phyloP scores from a whole-genome alignment of 208 protist species.

The Novymonas esmeraldas region DNA sequence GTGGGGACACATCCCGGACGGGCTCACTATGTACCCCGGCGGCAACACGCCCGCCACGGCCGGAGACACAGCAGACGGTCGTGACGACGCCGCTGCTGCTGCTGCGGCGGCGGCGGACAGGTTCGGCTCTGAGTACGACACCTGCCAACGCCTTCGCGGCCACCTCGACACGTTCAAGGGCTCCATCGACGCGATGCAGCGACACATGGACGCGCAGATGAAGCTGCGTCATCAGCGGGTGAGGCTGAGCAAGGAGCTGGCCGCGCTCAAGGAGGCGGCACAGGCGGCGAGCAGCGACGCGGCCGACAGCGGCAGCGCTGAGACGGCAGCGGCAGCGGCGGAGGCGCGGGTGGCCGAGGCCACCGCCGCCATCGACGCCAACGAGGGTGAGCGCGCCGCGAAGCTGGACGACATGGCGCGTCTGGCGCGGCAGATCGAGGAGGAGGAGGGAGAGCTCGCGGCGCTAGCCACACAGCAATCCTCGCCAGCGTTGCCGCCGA shows the following conservation, averaged over 20 bases:
- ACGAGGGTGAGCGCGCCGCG: conserved; percentile 33
- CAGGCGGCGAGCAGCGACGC: no score
- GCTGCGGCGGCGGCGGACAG: not conserved
- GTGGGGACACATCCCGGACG: conserved; percentile 82
- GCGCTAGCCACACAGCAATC: not conserved
- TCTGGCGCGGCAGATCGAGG: conserved; percentile 21
- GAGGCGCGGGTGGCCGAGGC: conserved; percentile 29
- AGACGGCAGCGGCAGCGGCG: conserved; percentile 1
- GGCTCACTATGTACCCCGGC: conserved; percentile 74
- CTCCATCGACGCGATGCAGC: conserved; percentile 67
- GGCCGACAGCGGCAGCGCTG: not conserved
- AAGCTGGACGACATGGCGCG: conserved; percentile 30
- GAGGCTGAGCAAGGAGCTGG: conserved; percentile 38
- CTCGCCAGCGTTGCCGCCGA: not conserved
- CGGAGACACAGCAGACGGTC: not conserved
- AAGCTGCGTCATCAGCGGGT: conserved; percentile 48
- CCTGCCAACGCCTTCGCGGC: conserved; percentile 39
- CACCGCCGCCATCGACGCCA: conserved; percentile 27
- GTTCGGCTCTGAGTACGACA: conserved; percentile 48
- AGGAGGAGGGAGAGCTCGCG: conserved; percentile 20
- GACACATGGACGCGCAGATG: conserved; percentile 61
- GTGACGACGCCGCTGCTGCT: not conserved
- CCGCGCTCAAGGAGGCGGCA: conserved; percentile 5
- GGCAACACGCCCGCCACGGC: conserved; percentile 26
- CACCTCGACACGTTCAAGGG: conserved; percentile 76